phyloP scores from a whole-genome alignment of 2,329 filamentous ascomycete species.

The Colletotrichum tamarilloi region DNA sequence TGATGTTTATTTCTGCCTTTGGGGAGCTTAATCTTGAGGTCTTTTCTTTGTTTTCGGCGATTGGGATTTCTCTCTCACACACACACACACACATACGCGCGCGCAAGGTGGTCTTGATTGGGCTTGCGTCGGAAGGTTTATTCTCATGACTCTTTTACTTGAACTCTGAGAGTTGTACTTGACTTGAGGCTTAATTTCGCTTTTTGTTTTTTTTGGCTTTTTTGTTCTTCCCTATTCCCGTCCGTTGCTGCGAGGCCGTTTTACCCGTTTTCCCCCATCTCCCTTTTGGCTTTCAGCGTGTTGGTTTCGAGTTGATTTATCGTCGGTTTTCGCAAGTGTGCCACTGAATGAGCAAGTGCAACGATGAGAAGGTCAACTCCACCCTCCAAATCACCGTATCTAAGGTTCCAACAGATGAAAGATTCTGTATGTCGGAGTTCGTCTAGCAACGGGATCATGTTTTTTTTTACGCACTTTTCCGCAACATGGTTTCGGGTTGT shows the following conservation, averaged over 20 bases:
- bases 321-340: not conserved
- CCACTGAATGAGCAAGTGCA: not conserved
- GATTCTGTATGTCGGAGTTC: not conserved
- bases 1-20: not conserved
- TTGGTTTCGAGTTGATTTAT: not conserved
- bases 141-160: not conserved
- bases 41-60: too few relatives aligned
- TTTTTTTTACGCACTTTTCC: too few relatives aligned
- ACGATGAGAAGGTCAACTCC: too few relatives aligned
- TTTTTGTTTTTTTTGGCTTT: not conserved
- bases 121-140: not conserved
- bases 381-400: not conserved
- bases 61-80: too few relatives aligned
- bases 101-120: not conserved
- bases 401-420: too few relatives aligned
- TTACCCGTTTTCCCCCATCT: not conserved
- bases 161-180: too few relatives aligned
- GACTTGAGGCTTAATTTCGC: not conserved
- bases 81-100: too few relatives aligned
- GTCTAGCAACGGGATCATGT: too few relatives aligned
- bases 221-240: not conserved
- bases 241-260: not conserved
- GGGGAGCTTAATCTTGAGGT: not conserved
- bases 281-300: too few relatives aligned
- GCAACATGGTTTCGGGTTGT: too few relatives aligned